Evolutionary conservation across 2,329 filamentous ascomycete genomes (phyloP), one percentile per base, ranked within the genome.

Genomic region (Fusarium veterinarium): DNA sequence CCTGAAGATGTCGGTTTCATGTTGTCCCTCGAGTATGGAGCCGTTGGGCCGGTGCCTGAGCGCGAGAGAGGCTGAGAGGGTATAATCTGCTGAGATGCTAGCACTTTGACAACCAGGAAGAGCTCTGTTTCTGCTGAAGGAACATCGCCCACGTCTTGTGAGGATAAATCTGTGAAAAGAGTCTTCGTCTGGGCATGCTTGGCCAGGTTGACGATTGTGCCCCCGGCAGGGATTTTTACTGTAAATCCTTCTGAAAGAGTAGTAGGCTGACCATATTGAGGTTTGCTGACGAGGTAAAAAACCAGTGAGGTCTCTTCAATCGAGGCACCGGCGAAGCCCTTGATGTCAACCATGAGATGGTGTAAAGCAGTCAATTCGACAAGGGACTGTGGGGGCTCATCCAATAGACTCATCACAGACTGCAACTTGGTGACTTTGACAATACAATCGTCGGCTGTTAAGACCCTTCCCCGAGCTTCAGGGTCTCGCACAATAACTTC

Each of bases 401-500:
- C 92, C 49, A 99, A 86, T 77, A 98, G 88, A 81, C 95, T 97
- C 96, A 99, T 99, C 79, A 95, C 90, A 8, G 96, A 97, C 84
- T 99, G 97, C 63, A 98, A 85, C 79, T 91, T 94, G 11, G 95
- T 95, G 73, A 98, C 90, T 65, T 97, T 93, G 33, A 98, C 93
- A 8, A 96, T 93, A 2, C 95, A 97, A 81, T 99, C 96, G 59
- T 98, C 93, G 17, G 93, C 94, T 0, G 95, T 98, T 76, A 99
- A 83, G 33, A 98, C 91, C 49, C 95, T 91, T 13, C 96, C 96
- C 35, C 92, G 89, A 79, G 95, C 91, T 25, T 88, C 88, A 4
- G 96, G 94, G 81, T 97, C 96, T 35, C 96, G 91, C 66, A 99
- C 96, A 80, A 99, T 97, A 52, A 99, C 93, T 79, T 98, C 95